phyloP scores from a whole-genome alignment of 495 filamentous ascomycete genomes.

The Aspergillus affinis region DNA sequence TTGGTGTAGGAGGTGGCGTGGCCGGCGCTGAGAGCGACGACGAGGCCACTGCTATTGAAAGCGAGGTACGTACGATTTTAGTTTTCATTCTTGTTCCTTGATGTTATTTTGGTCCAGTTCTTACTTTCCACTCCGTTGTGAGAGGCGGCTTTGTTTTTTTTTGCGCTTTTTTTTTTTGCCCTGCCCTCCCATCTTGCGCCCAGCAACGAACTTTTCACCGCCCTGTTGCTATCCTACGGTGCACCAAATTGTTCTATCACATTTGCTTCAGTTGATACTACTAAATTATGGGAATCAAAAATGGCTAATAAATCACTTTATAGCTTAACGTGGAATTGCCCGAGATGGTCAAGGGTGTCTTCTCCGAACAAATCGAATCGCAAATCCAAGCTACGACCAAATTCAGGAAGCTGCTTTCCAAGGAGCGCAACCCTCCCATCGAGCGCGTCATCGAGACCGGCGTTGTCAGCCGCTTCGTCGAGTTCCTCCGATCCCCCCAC shows the following conservation, averaged over 20 bases:
- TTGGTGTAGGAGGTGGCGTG: conserved; percentile 79
- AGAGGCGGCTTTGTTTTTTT: conserved; percentile 6
- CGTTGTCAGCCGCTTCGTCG: conserved; percentile 94
- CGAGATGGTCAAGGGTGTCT: conserved; percentile 95
- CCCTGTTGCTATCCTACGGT: conserved; percentile 28
- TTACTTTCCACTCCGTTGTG: not conserved
- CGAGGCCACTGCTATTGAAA: conserved; percentile 89
- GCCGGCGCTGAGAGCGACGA: conserved; percentile 96
- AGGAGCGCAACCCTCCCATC: conserved; percentile 98
- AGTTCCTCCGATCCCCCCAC: conserved; percentile 97
- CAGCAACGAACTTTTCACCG: conserved; percentile 36
- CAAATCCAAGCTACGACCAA: conserved; percentile 99
- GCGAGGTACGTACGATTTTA: conserved; percentile 71
- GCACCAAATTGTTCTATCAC: conserved; percentile 16
- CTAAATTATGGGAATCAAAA: conserved; percentile 1
- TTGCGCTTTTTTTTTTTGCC: conserved; percentile 9
- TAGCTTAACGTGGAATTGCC: conserved; percentile 98
- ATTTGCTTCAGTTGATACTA: not conserved
- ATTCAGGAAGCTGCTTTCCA: conserved; percentile 95
- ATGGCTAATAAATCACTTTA: conserved; percentile 40
- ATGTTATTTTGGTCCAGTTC: conserved; percentile 1
- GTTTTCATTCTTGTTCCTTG: conserved; percentile 6
- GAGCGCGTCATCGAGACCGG: conserved; percentile 99
- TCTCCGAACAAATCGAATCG: conserved; percentile 96
- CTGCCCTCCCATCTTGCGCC: conserved; percentile 6